phyloP scores from a whole-genome alignment of 208 protist species.

The Dictyostelium gargantuum region DNA sequence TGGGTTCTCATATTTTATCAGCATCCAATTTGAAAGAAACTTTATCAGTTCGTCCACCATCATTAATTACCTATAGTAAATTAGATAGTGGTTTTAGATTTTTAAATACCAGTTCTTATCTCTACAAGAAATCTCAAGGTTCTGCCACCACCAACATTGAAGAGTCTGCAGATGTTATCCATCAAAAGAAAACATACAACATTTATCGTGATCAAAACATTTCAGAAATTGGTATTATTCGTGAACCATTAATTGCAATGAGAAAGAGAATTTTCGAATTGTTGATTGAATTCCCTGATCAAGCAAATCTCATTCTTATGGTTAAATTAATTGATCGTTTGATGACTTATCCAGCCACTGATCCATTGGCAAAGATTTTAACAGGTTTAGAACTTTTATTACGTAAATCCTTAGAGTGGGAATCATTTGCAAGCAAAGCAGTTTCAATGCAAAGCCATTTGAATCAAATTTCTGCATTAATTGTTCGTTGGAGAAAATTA shows the following conservation, averaged over 20 bases:
- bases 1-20: neutral
- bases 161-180: neutral
- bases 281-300: slow-evolving; percentile 90
- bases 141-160: neutral
- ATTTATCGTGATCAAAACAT: slow-evolving; percentile 91
- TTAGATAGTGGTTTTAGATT: slow-evolving; percentile 28
- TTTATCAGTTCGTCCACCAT: neutral
- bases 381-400: slow-evolving; percentile 94
- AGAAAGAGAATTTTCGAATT: slow-evolving; percentile 85
- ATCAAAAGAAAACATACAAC: slow-evolving; percentile 75
- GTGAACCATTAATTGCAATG: slow-evolving; percentile 85
- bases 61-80: slow-evolving; percentile 14
- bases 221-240: slow-evolving; percentile 87
- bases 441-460: slow-evolving; percentile 92
- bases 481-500: slow-evolving; percentile 96
- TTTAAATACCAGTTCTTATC: neutral
- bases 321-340: slow-evolving; percentile 88
- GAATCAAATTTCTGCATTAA: slow-evolving; percentile 89
- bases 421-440: slow-evolving; percentile 91
- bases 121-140: neutral
- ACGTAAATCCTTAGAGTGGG: slow-evolving; percentile 95
- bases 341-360: slow-evolving; percentile 87
- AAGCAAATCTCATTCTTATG: slow-evolving; percentile 90
- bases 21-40: neutral
- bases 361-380: slow-evolving; percentile 93